phyloP scores from a whole-genome alignment of 306 rosid species.

The Sicyos baderoa region DNA sequence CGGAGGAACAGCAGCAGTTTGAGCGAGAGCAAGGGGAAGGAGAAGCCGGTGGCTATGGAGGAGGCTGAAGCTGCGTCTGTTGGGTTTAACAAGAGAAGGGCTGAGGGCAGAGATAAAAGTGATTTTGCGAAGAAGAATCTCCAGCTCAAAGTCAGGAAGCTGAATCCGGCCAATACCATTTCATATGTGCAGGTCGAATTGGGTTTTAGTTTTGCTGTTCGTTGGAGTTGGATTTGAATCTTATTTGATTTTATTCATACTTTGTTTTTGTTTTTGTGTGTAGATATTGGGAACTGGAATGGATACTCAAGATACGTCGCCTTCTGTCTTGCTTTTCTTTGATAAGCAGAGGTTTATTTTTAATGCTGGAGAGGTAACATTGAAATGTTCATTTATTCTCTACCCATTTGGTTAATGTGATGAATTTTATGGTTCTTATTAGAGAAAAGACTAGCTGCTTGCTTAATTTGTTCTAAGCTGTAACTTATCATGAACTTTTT shows the following conservation, averaged over 20 bases:
- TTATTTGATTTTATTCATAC: not conserved
- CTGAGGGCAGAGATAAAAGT: constrained; percentile 52
- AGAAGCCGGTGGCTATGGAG: constrained; percentile 31
- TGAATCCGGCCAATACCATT: constrained; percentile 63
- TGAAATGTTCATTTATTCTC: not conserved
- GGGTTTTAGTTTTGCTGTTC: not conserved
- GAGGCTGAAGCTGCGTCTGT: constrained; percentile 24
- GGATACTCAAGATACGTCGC: constrained; percentile 89
- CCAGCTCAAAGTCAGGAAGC: constrained; percentile 47
- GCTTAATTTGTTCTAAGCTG: not conserved
- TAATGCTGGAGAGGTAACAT: constrained; percentile 75
- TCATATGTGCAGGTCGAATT: constrained; percentile 40
- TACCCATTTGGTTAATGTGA: not conserved
- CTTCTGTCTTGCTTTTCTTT: constrained; percentile 78
- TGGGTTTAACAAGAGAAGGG: constrained; percentile 67
- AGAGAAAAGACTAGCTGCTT: not conserved
- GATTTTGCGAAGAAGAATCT: constrained; percentile 45
- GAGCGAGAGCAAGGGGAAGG: constrained; percentile 15
- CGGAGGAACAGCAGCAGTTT: constrained; percentile 7
- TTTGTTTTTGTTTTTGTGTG: not conserved
- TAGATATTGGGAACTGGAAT: constrained; percentile 81
- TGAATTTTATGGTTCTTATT: not conserved
- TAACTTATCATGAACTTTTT: not conserved
- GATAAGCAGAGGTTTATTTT: constrained; percentile 79
- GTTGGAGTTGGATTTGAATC: not conserved